Evolutionary conservation across 768 basidiomycete species (phyloP).

Genomic region (Trametes meyenii): DNA sequence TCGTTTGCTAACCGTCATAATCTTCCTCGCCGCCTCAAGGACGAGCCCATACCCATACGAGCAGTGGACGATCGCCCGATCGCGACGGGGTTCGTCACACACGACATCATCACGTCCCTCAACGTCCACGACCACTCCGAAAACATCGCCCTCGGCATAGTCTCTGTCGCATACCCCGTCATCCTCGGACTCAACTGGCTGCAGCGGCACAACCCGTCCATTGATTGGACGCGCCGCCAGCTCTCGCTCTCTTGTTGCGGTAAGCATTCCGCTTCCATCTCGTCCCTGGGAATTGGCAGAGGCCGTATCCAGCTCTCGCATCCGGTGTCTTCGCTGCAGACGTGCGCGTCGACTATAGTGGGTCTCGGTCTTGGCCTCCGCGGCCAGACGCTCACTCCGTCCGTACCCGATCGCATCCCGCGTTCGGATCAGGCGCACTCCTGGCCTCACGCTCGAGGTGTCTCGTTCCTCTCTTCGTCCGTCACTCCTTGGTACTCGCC

Average conservation of each 20-base stretch:
- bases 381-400: neutral
- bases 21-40: constrained; percentile 31
- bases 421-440: neutral
- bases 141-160: constrained; percentile 32
- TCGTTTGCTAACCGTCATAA: constrained; percentile 37
- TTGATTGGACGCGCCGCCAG: constrained; percentile 37
- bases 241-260: constrained; percentile 31
- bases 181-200: constrained; percentile 46
- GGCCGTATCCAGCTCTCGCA: constrained; percentile 29
- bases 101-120: constrained; percentile 35
- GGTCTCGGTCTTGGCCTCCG: constrained; percentile 28
- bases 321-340: neutral
- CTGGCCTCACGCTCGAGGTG: neutral
- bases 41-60: constrained; percentile 37
- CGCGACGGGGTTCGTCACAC: constrained; percentile 38
- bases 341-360: constrained; percentile 28
- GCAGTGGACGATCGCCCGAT: constrained; percentile 43
- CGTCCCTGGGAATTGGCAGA: constrained; percentile 28
- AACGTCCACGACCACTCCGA: constrained; percentile 33
- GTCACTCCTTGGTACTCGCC: neutral
- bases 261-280: constrained; percentile 23
- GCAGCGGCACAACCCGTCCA: constrained; percentile 36
- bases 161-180: constrained; percentile 39
- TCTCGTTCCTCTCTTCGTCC: neutral
- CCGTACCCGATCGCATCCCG: neutral